Base-by-base conservation (phyloP, 352 stramenopile species). In the Pythium volutum region DNA sequence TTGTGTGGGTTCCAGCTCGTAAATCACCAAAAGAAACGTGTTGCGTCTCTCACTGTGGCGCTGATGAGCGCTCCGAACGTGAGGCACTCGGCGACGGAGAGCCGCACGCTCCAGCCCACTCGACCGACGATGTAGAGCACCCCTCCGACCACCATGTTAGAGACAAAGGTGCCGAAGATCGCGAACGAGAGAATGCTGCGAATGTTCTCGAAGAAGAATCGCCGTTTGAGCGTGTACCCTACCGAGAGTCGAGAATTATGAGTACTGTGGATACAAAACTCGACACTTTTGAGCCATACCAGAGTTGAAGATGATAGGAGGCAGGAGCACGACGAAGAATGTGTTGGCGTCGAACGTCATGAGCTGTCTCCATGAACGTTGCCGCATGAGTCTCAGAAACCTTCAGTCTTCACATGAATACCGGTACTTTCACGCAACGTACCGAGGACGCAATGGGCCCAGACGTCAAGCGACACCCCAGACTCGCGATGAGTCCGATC, bases 231-330 rank as follows among this genome's bases (percentile, higher is more conserved):
- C 25, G 78, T 69, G 69, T 84, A 95, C 2, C 87, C 74, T 64
- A 25, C 12, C 31, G 14, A 1, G 31, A 36, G 3, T 12, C 1
- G n/a, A n/a, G 26, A n/a, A 20, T 41, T 10, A 41, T 45, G 25
- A 55, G 23, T 53, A 23, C 11, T 29, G 10, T 20, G 14, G 36
- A 7, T 38, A 12, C 7, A 38, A 38, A 38, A 43, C 18, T 18
- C 6, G 18, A 10, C 36, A 22, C 6, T 43, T 12, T 18, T 20
- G 14, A 20, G n/a, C 22, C 34, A 18, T 33, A 77, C 72, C 86
- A 12, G 73, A 86, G 70, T 94, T 91, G 69, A 93, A 94, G 62
- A 94, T 90, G 57, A 96, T 93, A n/a, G 83, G 83, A 14, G 87
- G 85, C 4, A 96, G 67, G n/a, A 95, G 63, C 36, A 73, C 72